Conservation (phyloP, 164 flowering plant genomes). For the Vitis riparia region DNA sequence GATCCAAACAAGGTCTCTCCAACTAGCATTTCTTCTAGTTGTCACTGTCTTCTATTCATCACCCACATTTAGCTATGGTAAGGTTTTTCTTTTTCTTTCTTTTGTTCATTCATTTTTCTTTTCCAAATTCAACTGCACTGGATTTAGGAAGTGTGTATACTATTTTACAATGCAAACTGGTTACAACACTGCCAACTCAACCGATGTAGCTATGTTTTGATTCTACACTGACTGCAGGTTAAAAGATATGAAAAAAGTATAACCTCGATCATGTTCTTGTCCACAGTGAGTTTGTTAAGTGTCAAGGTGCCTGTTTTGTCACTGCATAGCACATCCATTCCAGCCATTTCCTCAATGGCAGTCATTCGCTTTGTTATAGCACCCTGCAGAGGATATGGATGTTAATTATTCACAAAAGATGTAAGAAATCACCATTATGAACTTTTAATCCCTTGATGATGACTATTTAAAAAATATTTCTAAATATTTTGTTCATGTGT, state of each 20-base stretch:
- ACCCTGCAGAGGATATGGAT: constrained; percentile 43
- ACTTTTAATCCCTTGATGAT: neutral
- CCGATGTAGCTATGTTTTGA: neutral
- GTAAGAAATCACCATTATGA: neutral
- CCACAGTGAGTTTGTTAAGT: constrained; percentile 69
- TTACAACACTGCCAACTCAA: too few species aligned
- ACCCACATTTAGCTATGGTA: neutral
- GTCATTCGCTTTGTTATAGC: constrained; percentile 90
- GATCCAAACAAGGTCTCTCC: neutral
- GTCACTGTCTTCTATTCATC: neutral
- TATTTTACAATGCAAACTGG: neutral
- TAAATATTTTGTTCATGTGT: neutral
- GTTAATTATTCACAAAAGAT: neutral
- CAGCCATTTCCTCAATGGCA: constrained; percentile 87
- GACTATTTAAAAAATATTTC: neutral
- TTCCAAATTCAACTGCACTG: neutral
- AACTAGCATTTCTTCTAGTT: neutral
- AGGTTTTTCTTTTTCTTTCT: too few species aligned
- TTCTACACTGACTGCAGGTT: neutral
- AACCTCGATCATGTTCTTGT: constrained; percentile 72
- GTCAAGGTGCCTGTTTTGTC: constrained; percentile 84
- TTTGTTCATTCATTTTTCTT: neutral
- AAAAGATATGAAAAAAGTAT: constrained; percentile 4
- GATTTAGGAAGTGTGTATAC: neutral
- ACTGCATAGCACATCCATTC: constrained; percentile 85